phyloP scores from a whole-genome alignment of 306 rosid genomes.

The Dryas octopetala region DNA sequence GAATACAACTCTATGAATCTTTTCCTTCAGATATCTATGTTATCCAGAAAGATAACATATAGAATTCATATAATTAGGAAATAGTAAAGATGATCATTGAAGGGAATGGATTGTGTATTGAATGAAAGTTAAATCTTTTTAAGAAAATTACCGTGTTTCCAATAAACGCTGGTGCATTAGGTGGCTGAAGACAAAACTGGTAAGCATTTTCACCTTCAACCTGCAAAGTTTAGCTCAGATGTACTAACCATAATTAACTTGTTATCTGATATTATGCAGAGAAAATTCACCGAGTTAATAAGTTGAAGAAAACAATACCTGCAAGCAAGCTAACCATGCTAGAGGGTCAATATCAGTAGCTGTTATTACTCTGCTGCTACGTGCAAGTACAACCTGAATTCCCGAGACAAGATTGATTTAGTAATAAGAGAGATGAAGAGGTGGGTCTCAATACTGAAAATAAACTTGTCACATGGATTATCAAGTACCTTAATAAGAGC shows the following conservation, averaged over 20 bases:
- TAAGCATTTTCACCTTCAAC: slow-evolving; percentile 75
- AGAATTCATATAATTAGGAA: not conserved
- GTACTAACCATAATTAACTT: slow-evolving; percentile 15
- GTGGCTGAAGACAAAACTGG: slow-evolving; percentile 89
- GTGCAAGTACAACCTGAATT: slow-evolving; percentile 88
- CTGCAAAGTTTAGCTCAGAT: slow-evolving; percentile 41
- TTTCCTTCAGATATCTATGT: too few relatives aligned
- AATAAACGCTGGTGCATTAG: slow-evolving; percentile 80
- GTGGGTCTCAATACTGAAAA: slow-evolving; percentile 12
- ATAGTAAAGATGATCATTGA: not conserved
- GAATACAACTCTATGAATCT: too few relatives aligned
- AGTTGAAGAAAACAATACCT: slow-evolving; percentile 45
- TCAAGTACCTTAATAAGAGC: slow-evolving; percentile 55
- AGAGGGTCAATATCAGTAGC: slow-evolving; percentile 67
- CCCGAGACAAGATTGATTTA: slow-evolving; percentile 6
- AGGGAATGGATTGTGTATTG: not conserved
- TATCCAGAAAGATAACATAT: too few relatives aligned
- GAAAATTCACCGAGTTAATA: slow-evolving; percentile 4
- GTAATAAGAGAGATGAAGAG: slow-evolving; percentile 6
- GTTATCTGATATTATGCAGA: slow-evolving; percentile 4
- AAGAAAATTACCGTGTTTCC: slow-evolving; percentile 77
- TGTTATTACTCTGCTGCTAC: slow-evolving; percentile 84
- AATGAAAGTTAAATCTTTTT: not conserved
- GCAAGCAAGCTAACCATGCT: slow-evolving; percentile 74
- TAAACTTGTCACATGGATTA: slow-evolving; percentile 2